Base-by-base conservation (phyloP, 2,329 filamentous ascomycete genomes). In the Ceratocystis smalleyi region DNA sequence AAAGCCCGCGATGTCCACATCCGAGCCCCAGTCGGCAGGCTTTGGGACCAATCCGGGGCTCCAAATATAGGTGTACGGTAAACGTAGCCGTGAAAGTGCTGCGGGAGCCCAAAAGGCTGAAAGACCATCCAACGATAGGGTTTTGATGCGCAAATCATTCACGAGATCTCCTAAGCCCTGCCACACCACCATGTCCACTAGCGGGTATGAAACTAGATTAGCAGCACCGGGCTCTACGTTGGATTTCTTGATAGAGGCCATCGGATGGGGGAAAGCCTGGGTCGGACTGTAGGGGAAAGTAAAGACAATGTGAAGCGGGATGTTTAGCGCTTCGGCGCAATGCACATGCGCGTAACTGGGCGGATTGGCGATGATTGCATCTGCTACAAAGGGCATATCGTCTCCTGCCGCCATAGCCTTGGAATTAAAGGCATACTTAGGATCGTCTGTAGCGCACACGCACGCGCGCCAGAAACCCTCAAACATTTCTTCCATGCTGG, bases 141-240 rank as follows among this genome's bases (percentile, higher is more conserved):
- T 88, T 64, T 84, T 82, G 4, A 83, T 78, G 59, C 89, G 80
- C 69, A 91, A 90, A 32, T 83, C 77, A 70, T 92, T 92, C 68
- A 92, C 81, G 32, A 92, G 75, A 71, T 91, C 88, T 1, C 88
- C 88, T 0, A 92, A 77, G 0, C 91, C 91, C 73, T 96, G 90
- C 91, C 91, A 96, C 1, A 90, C 87, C 81, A 92, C 89, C 82
- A 89, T 86, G 71, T 92, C 88, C 1, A 92, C 87, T 43, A 92
- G 74, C 0, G 87, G 84, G 71, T 91, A 94, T 1, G 83, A 87
- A 72, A 92, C 89, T 71, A 89, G 90, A 72, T 92, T 94, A 12
- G 85, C 83, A 70, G 89, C 88, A 22, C 82, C 83, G 1, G 81
- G 78, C 69, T 91, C 86, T 7, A 89, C 81, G 68, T 89, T 89